Percentiles rank a stretch among this genome's conserved stretches.
These are phyloP conservation scores for Fusarium concolor DNA, from an alignment of 2,329 filamentous ascomycete genomes.

Conservation along the genomic window DNA sequence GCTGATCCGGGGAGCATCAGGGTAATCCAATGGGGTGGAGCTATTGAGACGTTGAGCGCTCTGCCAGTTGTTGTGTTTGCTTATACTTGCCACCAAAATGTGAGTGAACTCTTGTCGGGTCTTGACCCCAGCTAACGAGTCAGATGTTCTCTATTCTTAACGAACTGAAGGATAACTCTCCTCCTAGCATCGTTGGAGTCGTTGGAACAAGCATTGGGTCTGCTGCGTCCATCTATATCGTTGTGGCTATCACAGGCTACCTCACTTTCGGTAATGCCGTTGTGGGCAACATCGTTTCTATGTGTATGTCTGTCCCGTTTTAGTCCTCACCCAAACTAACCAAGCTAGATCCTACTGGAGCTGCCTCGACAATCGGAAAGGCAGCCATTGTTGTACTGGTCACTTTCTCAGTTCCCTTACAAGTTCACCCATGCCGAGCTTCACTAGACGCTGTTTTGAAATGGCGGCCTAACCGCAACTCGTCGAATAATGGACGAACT, in stretches of 20 bases:
- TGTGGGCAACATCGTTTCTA: conserved; percentile 90
- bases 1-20: conserved; percentile 80
- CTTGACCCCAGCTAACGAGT: conserved; percentile 2
- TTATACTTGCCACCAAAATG: conserved; percentile 99
- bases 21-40: conserved; percentile 81
- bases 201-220: conserved; percentile 87
- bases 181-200: conserved; percentile 78
- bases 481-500: conserved; percentile 53
- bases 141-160: conserved; percentile 99
- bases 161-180: conserved; percentile 88
- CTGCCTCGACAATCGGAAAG: conserved; percentile 90
- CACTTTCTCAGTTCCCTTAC: conserved; percentile 94
- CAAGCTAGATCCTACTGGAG: conserved; percentile 54
- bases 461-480: conserved; percentile 77
- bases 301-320: conserved; percentile 71
- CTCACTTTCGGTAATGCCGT: conserved; percentile 93
- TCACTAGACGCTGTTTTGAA: conserved; percentile 93
- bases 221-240: conserved; percentile 85
- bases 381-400: conserved; percentile 96
- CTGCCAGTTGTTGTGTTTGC: conserved; percentile 97
- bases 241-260: conserved; percentile 95
- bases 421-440: conserved; percentile 96
- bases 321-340: conserved; percentile 35
- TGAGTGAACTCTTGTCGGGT: conserved; percentile 54
- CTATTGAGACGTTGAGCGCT: conserved; percentile 82